Conservation (phyloP, 768 basidiomycete genomes). For the Podaxis rugospora region DNA sequence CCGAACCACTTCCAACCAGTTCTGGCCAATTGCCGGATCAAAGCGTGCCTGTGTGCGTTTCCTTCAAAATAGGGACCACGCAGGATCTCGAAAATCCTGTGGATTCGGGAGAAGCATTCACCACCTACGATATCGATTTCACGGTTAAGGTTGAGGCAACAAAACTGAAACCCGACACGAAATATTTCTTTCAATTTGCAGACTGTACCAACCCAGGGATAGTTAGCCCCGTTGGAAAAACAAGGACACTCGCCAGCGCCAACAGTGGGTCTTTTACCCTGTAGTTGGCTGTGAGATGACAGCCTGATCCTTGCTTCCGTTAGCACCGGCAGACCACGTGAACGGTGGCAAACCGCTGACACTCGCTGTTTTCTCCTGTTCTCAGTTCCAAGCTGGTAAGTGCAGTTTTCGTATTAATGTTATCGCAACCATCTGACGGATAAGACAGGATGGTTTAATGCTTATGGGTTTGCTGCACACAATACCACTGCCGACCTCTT, state of each 20-base stretch:
- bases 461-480: slow-evolving; percentile 51
- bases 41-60: slow-evolving; percentile 47
- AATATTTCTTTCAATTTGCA: slow-evolving; percentile 51
- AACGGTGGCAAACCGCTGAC: slow-evolving; percentile 50
- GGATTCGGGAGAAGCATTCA: slow-evolving; percentile 47
- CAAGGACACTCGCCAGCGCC: slow-evolving; percentile 44
- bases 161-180: slow-evolving; percentile 43
- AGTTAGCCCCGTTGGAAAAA: slow-evolving; percentile 44
- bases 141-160: slow-evolving; percentile 58
- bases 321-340: slow-evolving; percentile 42
- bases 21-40: slow-evolving; percentile 34
- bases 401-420: not conserved
- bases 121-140: slow-evolving; percentile 54
- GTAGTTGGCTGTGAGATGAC: not conserved
- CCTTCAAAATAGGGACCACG: slow-evolving; percentile 39
- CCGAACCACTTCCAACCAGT: slow-evolving; percentile 30
- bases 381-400: slow-evolving; percentile 46
- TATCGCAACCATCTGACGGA: not conserved
- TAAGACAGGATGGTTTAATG: slow-evolving; percentile 51
- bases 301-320: not conserved
- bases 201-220: slow-evolving; percentile 45
- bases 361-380: slow-evolving; percentile 58
- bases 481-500: slow-evolving; percentile 50
- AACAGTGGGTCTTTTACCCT: slow-evolving; percentile 31
- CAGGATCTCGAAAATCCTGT: slow-evolving; percentile 29